phyloP scores from a whole-genome alignment of 352 stramenopile species.

The Discostella stelligera region DNA sequence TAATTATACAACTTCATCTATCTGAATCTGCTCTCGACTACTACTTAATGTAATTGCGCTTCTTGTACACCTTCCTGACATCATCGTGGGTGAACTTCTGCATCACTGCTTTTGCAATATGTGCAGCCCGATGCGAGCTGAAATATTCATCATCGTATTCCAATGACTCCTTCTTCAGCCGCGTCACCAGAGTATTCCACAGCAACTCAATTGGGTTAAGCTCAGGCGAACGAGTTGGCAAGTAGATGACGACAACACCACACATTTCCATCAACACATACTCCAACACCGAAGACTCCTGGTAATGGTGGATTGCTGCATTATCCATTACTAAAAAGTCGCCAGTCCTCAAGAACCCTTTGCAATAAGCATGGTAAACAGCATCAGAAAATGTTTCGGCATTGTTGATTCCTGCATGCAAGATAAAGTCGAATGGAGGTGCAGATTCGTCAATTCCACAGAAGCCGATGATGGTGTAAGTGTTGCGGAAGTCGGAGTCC shows the following conservation, averaged over 20 bases:
- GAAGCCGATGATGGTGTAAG: slow-evolving; percentile 9
- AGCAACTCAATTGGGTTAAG: slow-evolving; percentile 13
- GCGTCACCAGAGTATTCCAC: slow-evolving; percentile 2
- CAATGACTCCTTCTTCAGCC: neutral
- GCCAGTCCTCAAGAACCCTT: neutral
- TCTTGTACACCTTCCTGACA: neutral
- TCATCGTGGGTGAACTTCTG: slow-evolving; percentile 5
- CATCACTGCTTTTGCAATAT: neutral
- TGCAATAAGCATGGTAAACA: neutral
- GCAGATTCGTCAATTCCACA: slow-evolving; percentile 1
- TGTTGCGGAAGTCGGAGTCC: slow-evolving; percentile 6
- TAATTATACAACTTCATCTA: neutral
- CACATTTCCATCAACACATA: neutral
- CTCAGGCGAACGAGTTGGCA: slow-evolving; percentile 1
- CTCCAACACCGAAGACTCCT: neutral
- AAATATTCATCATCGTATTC: neutral
- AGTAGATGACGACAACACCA: neutral
- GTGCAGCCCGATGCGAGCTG: neutral
- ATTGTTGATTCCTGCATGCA: slow-evolving; percentile 1
- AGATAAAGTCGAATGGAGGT: neutral
- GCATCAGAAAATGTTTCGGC: neutral
- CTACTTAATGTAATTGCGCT: neutral
- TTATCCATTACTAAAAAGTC: neutral
- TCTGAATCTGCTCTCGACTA: neutral
- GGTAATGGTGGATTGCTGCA: slow-evolving; percentile 4